Base-by-base conservation (phyloP, 2,329 filamentous ascomycete species). In the Cercospora citrullina region DNA sequence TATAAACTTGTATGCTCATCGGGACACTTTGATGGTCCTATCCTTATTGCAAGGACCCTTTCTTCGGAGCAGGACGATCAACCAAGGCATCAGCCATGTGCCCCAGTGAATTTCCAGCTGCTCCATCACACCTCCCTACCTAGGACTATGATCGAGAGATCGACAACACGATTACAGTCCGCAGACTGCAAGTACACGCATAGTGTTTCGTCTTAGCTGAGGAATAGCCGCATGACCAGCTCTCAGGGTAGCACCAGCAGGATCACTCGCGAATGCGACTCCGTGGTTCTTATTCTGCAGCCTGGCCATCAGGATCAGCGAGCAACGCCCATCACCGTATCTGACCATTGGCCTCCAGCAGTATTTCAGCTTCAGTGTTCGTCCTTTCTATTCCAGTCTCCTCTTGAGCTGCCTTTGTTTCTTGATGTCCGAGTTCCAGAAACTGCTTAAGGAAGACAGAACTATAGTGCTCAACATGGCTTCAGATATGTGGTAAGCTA, bases 401-500 rank as follows among this genome's bases (percentile, higher is more conserved):
- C 33, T 28, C n/a, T 18, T 21, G 3, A 48, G 5, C 23, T 28
- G 36, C 16, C 36, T 7, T n/a, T n/a, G 48, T 55, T 9, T 26
- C 3, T 14, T 55, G 8, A 28, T 55, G 48, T n/a, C 23, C 3
- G 12, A 28, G 2, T 28, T 9, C 3, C 23, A 30, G 16, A 28
- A 2, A 8, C 7, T 55, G 12, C 48, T 55, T 10, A 55, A 7
- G 16, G 23, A 30, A 26, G 12, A 28, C 48, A 7, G 23, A 9
- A 55, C 30, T 7, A 9, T 1, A 8, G 23, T n/a, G 23, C 0
- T n/a, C 12, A 30, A 55, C 5, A 55, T 55, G 65, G 60, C 53
- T 21, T 63, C 65, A 5, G 59, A 67, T 45, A 39, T 63, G 33
- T 63, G 65, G 48, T 63, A 59, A 12, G 48, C 16, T 45, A 10